Base-by-base conservation (phyloP, 2,329 filamentous ascomycete genomes). In the Claviceps lovelessii region DNA sequence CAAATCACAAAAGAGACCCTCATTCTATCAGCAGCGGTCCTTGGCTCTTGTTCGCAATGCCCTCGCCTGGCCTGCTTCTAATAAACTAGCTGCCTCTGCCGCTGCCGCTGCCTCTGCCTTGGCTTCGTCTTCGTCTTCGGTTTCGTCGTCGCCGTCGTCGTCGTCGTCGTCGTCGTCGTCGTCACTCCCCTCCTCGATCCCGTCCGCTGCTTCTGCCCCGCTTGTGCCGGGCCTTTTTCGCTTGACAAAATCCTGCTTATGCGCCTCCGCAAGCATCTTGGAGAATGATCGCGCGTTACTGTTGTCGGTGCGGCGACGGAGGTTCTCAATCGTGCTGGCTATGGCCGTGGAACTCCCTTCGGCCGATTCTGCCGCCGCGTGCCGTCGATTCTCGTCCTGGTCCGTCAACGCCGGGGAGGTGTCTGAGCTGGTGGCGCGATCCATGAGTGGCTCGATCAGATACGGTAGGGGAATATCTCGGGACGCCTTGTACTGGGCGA, bases 171-270 rank as follows among this genome's bases (percentile, higher is more conserved):
- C 48, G 4, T 60, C 56, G 4, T 61, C 61, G 3, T 70, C 68
- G 19, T 72, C 65, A 17, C 64, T 62, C 2, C 56, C 58, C 11
- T 61, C 58, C 0, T 58, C 62, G 1, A 60, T 60, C 17, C 62
- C 64, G 0, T 59, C 61, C 0, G 55, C 61, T 35, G 64, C 60
- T 28, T 64, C 65, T n/a, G 57, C 53, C 0, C 33, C 54, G n/a
- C 31, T n/a, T 28, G 31, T 45, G 10, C 51, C 56, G 1, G 69
- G 69, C 61, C 66, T 70, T 58, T 81, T 78, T 67, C 81, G 86
- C 72, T 93, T 86, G 70, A 94, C 87, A 67, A 96, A 97, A 70
- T 97, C 91, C 67, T 95, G 86, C 57, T 81, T 85, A 67, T 97
- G 93, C 6, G 91, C 91, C 58, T 84, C 79, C 4, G 88, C 86